Evolutionary conservation across 257 asterid species (phyloP), one percentile per base, ranked within the genome.

Genomic region (Mitragyna speciosa): DNA sequence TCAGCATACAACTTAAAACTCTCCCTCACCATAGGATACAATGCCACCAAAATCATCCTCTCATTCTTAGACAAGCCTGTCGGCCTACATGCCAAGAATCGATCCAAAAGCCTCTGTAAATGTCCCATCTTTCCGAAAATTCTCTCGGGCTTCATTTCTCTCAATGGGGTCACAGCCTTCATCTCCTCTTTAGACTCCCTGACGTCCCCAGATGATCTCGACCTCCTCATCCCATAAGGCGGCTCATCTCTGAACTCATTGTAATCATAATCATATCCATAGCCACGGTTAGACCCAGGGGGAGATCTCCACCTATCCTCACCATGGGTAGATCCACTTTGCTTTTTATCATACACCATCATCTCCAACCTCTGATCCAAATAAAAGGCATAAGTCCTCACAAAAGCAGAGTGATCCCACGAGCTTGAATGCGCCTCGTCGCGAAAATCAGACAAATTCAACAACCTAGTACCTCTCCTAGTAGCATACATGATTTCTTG

Each of bases 391-490:
- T 82, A 92, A 19, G 93, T 88, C 82, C 93, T 87, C 45, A 90
- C 95, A 77, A 92, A 92, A 54, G 95, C 91, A 6, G 96, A 91
- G 77, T 89, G 94, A 87, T 91, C 96, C 96, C 96, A 91, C 2
- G 94, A 85, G 71, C 82, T 88, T 0, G 97, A 90, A 84, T 92
- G 97, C 2, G 97, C 97, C 90, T 92, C 97, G 24, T 92, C 97
- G 1, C 93, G 92, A 65, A 92, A 92, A 89, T 90, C 95, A 5
- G 93, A 84, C 88, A 92, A 26, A 64, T 92, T 92, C 83, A 92
- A 77, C 85, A 92, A 30, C 84, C 95, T 86, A 59, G 91, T 85
- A 6, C 97, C 95, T 79, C 90, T 87, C 79, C 97, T 82, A 41
- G 97, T 92, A 61, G 94, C 95, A 70, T 84, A 87, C 93, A 87